These are phyloP conservation scores for Tulasnella sp. DNA, from an alignment of 768 basidiomycete genomes.

Conservation along the genomic window DNA sequence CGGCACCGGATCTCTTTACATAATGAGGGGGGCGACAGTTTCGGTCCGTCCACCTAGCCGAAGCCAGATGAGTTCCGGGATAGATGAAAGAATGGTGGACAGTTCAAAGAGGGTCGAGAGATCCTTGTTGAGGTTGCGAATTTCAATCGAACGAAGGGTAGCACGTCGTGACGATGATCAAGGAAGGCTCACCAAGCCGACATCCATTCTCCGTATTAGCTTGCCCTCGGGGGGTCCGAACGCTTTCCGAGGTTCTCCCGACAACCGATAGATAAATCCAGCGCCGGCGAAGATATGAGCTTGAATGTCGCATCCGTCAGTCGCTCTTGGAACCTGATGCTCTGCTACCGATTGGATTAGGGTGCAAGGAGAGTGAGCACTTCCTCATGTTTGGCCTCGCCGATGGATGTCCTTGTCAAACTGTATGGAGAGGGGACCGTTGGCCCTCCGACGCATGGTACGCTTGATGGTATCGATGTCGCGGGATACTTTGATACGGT, in stretches of 20 bases:
- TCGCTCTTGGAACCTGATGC: constrained; percentile 12
- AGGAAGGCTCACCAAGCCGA: background rate
- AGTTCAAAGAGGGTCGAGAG: background rate
- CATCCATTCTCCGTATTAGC: background rate
- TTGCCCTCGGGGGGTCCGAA: background rate
- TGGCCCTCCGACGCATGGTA: background rate
- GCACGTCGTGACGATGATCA: background rate
- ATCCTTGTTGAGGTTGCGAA: background rate
- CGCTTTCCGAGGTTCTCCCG: background rate
- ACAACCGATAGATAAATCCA: background rate
- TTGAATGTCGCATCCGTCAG: constrained; percentile 1
- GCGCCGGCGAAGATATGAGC: background rate
- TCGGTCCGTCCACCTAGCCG: background rate
- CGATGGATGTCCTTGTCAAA: constrained; percentile 8
- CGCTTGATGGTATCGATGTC: constrained; percentile 3
- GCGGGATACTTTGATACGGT: background rate
- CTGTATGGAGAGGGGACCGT: background rate
- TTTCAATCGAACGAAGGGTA: constrained; percentile 3
- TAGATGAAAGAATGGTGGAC: background rate
- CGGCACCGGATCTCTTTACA: background rate
- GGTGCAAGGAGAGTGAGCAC: background rate
- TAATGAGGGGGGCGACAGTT: background rate
- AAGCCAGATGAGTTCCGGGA: background rate
- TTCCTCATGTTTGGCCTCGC: background rate
- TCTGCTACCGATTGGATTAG: background rate